Conservation (phyloP, 768 basidiomycete genomes). For the Auricularia sp. region DNA sequence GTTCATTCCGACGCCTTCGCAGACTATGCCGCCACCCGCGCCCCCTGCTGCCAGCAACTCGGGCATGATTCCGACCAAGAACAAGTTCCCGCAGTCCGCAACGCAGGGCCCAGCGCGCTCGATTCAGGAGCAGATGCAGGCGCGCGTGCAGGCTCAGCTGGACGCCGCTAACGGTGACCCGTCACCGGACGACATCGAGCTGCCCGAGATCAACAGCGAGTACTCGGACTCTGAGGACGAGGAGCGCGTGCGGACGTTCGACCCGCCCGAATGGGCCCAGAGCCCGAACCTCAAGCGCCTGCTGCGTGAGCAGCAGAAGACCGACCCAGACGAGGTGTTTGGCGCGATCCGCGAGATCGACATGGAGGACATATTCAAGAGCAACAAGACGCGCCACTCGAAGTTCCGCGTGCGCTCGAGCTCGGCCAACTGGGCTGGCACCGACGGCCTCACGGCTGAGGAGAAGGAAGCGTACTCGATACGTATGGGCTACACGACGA, state of each 20-base stretch:
- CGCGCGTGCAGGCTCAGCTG: slow-evolving; percentile 16
- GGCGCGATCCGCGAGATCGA: slow-evolving; percentile 74
- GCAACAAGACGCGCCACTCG: slow-evolving; percentile 47
- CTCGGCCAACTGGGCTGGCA: slow-evolving; percentile 92
- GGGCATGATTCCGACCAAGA: slow-evolving; percentile 15
- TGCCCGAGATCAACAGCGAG: slow-evolving; percentile 94
- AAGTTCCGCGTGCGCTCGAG: slow-evolving; percentile 84
- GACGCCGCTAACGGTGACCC: slow-evolving; percentile 19
- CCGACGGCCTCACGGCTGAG: slow-evolving; percentile 73
- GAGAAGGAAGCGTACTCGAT: slow-evolving; percentile 83
- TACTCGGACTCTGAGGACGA: slow-evolving; percentile 96
- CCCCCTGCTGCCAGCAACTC: no score
- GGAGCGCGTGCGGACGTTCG: slow-evolving; percentile 58
- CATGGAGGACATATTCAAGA: slow-evolving; percentile 88
- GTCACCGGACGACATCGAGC: slow-evolving; percentile 51
- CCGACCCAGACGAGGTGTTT: slow-evolving; percentile 88
- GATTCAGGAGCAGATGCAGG: slow-evolving; percentile 53
- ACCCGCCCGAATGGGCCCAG: slow-evolving; percentile 83
- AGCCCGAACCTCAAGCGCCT: slow-evolving; percentile 77
- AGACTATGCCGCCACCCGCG: slow-evolving; percentile 28
- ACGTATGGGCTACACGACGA: slow-evolving; percentile 64
- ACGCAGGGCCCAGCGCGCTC: slow-evolving; percentile 1
- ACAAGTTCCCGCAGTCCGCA: background rate
- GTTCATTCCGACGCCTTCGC: slow-evolving; percentile 28
- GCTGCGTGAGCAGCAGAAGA: slow-evolving; percentile 69